Evolutionary conservation across 306 rosid species (phyloP).

Genomic region (Rubus idaeus): DNA sequence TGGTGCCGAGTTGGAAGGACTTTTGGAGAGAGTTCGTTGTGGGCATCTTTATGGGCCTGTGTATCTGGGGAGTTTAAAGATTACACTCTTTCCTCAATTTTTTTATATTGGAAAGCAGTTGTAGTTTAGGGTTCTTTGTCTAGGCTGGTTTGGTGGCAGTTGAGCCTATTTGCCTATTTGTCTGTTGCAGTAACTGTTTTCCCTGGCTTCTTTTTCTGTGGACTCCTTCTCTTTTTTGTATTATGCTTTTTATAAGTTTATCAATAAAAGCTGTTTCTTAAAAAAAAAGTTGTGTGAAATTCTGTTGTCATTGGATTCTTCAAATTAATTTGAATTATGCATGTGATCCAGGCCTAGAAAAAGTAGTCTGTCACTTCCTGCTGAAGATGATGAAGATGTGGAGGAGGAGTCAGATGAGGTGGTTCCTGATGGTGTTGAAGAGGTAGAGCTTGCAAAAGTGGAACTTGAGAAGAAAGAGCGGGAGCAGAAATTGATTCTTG

Average conservation of each 20-base stretch:
- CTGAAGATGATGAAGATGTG: slow-evolving; percentile 91
- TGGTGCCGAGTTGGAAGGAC: not conserved
- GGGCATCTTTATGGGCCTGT: too few species aligned
- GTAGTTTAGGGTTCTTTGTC: not conserved
- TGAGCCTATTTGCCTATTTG: not conserved
- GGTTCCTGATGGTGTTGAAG: slow-evolving; percentile 99
- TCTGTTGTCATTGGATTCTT: slow-evolving; percentile 15
- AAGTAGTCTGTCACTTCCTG: slow-evolving; percentile 76
- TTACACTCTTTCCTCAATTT: not conserved
- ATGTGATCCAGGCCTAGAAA: slow-evolving; percentile 79
- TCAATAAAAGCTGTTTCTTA: not conserved
- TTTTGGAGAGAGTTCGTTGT: not conserved
- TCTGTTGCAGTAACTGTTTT: not conserved
- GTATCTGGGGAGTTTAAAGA: not conserved
- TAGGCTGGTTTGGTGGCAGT: not conserved
- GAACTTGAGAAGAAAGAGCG: slow-evolving; percentile 80
- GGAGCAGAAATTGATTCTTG: slow-evolving; percentile 77
- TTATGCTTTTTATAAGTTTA: not conserved
- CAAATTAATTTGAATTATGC: slow-evolving; percentile 36
- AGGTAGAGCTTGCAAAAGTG: slow-evolving; percentile 92
- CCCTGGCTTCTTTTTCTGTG: not conserved
- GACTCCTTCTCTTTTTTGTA: not conserved
- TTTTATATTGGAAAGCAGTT: not conserved
- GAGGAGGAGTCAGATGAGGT: slow-evolving; percentile 98
- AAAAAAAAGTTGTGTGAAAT: not conserved